These are phyloP conservation scores for Eucalyptus curtisii DNA, from an alignment of 345 rosid species.

Conservation along the genomic window DNA sequence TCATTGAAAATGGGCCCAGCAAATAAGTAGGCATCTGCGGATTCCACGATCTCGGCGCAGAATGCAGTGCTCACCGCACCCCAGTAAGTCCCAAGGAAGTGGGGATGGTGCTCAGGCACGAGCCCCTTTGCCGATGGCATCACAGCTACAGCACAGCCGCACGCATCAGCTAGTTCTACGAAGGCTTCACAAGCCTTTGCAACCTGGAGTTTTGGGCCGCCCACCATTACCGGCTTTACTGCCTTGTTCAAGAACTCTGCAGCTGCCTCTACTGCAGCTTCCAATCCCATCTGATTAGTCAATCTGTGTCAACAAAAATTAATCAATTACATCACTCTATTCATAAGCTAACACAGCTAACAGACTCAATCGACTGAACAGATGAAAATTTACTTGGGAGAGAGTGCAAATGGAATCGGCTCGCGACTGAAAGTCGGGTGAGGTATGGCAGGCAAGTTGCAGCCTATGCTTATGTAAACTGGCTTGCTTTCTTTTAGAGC, in stretches of 20 bases:
- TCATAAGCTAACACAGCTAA: background rate
- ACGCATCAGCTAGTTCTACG: slow-evolving; percentile 49
- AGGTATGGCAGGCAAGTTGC: slow-evolving; percentile 56
- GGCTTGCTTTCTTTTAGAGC: slow-evolving; percentile 81
- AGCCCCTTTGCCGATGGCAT: slow-evolving; percentile 81
- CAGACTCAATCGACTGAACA: background rate
- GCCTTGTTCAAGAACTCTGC: slow-evolving; percentile 72
- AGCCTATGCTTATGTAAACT: slow-evolving; percentile 63
- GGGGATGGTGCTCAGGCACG: slow-evolving; percentile 68
- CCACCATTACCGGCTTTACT: slow-evolving; percentile 69
- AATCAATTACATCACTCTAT: background rate
- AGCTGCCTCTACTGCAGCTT: slow-evolving; percentile 62
- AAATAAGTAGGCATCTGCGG: slow-evolving; percentile 72
- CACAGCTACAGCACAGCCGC: slow-evolving; percentile 48
- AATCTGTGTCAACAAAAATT: slow-evolving; percentile 6
- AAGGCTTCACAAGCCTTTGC: slow-evolving; percentile 47
- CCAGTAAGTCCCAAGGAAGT: slow-evolving; percentile 75
- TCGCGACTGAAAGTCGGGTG: slow-evolving; percentile 61
- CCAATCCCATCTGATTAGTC: slow-evolving; percentile 50
- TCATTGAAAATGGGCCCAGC: slow-evolving; percentile 82
- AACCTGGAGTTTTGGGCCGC: slow-evolving; percentile 55
- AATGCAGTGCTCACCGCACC: slow-evolving; percentile 74
- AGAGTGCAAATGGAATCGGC: slow-evolving; percentile 51
- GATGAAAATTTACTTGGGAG: slow-evolving; percentile 29
- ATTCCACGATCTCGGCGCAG: slow-evolving; percentile 76